These are phyloP conservation scores for Linanthus parryae DNA, from an alignment of 148 eudicot species.

Conservation along the genomic window DNA sequence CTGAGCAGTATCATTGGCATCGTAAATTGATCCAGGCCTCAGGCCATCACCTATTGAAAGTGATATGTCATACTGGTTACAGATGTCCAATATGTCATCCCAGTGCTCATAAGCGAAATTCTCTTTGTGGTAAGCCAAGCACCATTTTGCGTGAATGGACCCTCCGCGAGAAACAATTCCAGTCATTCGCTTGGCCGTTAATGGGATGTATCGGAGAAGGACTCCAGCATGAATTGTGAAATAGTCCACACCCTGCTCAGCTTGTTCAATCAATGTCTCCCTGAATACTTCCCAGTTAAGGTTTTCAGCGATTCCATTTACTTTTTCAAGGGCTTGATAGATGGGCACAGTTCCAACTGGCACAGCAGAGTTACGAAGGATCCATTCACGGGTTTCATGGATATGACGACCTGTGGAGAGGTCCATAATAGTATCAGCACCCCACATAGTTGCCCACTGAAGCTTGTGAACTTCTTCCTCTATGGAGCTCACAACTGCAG, in stretches of 20 bases:
- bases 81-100: constrained; percentile 96
- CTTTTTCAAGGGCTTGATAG: constrained; percentile 96
- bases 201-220: constrained; percentile 77
- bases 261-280: constrained; percentile 92
- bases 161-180: constrained; percentile 99
- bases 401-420: constrained; percentile 96
- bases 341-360: constrained; percentile 99
- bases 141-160: constrained; percentile 99
- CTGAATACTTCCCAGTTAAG: constrained; percentile 89
- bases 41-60: constrained; percentile 96
- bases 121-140: constrained; percentile 91
- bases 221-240: constrained; percentile 98
- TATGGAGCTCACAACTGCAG: constrained; percentile 95
- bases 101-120: constrained; percentile 99
- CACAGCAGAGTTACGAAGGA: constrained; percentile 85
- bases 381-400: constrained; percentile 99
- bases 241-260: constrained; percentile 98
- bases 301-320: constrained; percentile 87
- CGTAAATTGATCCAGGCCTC: constrained; percentile 95
- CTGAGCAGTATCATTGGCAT: constrained; percentile 97
- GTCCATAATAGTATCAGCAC: constrained; percentile 98
- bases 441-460: constrained; percentile 99
- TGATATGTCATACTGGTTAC: constrained; percentile 91
- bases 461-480: constrained; percentile 99
- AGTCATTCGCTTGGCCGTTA: constrained; percentile 96